Evolutionary conservation across 306 rosid genomes (phyloP).

Genomic region (Quercus agrifolia): DNA sequence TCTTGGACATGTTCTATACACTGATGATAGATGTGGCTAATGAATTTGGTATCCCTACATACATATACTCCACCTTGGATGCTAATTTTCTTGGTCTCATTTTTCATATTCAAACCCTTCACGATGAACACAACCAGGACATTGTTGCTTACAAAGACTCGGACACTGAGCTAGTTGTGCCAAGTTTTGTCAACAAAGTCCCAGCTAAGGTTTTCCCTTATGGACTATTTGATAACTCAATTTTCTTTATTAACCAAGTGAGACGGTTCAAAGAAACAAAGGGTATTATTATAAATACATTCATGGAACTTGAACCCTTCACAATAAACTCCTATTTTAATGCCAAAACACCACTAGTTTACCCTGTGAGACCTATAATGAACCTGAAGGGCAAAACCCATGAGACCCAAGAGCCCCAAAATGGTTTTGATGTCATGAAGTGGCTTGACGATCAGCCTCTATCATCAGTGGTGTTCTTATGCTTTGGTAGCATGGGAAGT

Average conservation of each 20-base stretch:
- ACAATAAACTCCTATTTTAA: conserved; percentile 13
- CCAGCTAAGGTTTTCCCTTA: not conserved
- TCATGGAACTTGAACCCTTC: conserved; percentile 35
- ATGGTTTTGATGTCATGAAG: not conserved
- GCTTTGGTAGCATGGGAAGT: conserved; percentile 35
- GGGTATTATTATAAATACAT: conserved; percentile 48
- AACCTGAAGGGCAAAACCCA: conserved; percentile 27
- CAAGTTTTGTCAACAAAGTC: conserved; percentile 34
- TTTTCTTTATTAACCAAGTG: too few species aligned
- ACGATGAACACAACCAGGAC: not conserved
- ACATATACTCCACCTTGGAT: conserved; percentile 51
- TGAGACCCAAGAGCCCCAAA: not conserved
- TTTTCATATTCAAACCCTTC: conserved; percentile 28
- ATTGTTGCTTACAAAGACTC: not conserved
- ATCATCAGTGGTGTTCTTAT: conserved; percentile 11
- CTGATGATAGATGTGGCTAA: conserved; percentile 49
- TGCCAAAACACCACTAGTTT: conserved; percentile 4
- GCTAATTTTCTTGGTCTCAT: conserved; percentile 46
- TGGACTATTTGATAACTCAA: too few species aligned
- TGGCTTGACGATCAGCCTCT: conserved; percentile 19
- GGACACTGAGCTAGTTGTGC: conserved; percentile 26
- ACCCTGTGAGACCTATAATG: conserved; percentile 35
- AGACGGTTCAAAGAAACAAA: conserved; percentile 33
- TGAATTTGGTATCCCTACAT: conserved; percentile 48
- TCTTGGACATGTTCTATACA: conserved; percentile 53